Conservation (phyloP, 1,284 basidiomycete species). For the Ceratobasidium sp. region DNA sequence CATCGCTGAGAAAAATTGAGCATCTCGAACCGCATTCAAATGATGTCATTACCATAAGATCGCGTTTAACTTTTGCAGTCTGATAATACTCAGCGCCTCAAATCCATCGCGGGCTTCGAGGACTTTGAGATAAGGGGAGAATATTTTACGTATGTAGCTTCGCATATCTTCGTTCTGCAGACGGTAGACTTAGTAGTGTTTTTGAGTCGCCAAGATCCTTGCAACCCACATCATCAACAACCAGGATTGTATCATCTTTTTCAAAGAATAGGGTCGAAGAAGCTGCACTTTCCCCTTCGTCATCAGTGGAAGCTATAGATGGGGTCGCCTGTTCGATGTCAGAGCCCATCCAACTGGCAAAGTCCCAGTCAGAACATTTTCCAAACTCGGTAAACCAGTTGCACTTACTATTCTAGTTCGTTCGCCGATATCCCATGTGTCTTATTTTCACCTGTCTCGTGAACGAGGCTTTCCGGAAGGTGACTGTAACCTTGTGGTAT, state of each 20-base stretch:
- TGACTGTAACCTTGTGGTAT: slow-evolving; percentile 36
- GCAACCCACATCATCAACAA: slow-evolving; percentile 39
- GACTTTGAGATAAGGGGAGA: slow-evolving; percentile 37
- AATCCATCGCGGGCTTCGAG: slow-evolving; percentile 16
- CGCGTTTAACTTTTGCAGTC: slow-evolving; percentile 2
- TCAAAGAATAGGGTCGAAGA: slow-evolving; percentile 44
- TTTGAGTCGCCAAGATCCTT: not conserved
- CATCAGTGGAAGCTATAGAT: slow-evolving; percentile 39
- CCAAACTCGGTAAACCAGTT: not conserved
- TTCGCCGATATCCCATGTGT: slow-evolving; percentile 24
- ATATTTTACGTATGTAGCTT: slow-evolving; percentile 44
- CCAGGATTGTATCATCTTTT: slow-evolving; percentile 45
- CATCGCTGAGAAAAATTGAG: slow-evolving; percentile 12
- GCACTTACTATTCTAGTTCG: slow-evolving; percentile 26
- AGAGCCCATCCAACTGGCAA: slow-evolving; percentile 44
- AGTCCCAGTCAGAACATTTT: not conserved
- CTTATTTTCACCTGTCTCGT: slow-evolving; percentile 38
- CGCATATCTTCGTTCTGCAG: slow-evolving; percentile 33
- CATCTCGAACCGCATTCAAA: not conserved
- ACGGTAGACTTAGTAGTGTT: not conserved
- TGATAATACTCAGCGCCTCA: slow-evolving; percentile 8
- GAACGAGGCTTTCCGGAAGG: slow-evolving; percentile 45
- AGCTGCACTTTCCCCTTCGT: slow-evolving; percentile 44
- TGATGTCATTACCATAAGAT: not conserved
- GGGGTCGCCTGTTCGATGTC: slow-evolving; percentile 42